phyloP scores from a whole-genome alignment of 2,329 filamentous ascomycete genomes.

The Cordyceps tenuipes region DNA sequence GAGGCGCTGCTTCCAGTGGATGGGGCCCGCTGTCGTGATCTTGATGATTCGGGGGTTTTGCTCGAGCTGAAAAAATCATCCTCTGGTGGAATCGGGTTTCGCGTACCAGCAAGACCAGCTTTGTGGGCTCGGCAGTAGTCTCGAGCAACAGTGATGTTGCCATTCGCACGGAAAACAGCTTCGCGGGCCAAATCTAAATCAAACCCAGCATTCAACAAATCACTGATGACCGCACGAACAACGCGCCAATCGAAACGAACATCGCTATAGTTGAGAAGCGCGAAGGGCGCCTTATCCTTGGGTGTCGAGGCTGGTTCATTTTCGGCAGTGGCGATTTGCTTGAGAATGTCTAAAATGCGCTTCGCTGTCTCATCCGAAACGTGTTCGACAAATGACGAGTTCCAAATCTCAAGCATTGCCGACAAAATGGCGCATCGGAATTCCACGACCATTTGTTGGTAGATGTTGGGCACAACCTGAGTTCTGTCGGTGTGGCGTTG shows the following conservation, averaged over 20 bases:
- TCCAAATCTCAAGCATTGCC: conserved; percentile 71
- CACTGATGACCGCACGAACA: conserved; percentile 22
- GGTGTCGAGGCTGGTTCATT: conserved; percentile 57
- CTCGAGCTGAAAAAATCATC: conserved; percentile 50
- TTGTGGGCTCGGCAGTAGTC: conserved; percentile 68
- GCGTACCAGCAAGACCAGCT: conserved; percentile 47
- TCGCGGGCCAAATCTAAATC: conserved; percentile 62
- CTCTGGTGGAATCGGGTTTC: conserved; percentile 58
- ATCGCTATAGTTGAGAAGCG: conserved; percentile 36
- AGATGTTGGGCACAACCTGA: conserved; percentile 32
- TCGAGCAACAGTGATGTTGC: conserved; percentile 47
- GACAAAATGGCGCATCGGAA: conserved; percentile 73
- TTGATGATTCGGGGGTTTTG: conserved; percentile 23
- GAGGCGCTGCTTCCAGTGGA: conserved; percentile 17
- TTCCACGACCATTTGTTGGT: conserved; percentile 77
- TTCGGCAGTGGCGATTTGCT: conserved; percentile 68
- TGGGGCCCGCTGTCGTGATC: conserved; percentile 17
- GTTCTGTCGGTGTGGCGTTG: conserved; percentile 34
- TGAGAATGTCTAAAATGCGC: conserved; percentile 74
- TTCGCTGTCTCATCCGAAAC: conserved; percentile 68
- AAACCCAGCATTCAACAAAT: conserved; percentile 25
- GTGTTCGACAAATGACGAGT: conserved; percentile 74
- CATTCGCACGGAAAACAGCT: conserved; percentile 75
- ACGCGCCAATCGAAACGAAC: conserved; percentile 39
- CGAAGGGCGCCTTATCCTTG: conserved; percentile 44